Conservation (phyloP, 495 filamentous ascomycete genomes). For the Parathielavia appendiculata region DNA sequence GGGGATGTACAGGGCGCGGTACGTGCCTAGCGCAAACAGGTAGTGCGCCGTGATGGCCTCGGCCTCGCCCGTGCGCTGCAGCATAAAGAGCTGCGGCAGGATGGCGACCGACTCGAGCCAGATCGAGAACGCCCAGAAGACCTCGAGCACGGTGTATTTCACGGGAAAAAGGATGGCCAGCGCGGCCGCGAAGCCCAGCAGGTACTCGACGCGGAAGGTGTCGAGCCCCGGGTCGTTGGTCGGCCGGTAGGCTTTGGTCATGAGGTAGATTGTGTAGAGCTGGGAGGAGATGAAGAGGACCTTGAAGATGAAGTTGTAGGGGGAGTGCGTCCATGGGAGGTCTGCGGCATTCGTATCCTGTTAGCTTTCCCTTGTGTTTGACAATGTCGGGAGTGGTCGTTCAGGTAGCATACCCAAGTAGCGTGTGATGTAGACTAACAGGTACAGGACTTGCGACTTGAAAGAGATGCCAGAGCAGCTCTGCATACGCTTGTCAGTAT, state of each 20-base stretch:
- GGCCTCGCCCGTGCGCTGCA: constrained; percentile 94
- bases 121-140: constrained; percentile 94
- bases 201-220: constrained; percentile 92
- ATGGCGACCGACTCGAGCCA: constrained; percentile 97
- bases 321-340: constrained; percentile 77
- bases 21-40: constrained; percentile 87
- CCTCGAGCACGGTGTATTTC: constrained; percentile 65
- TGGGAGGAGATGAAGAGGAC: constrained; percentile 88
- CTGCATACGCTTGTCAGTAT: constrained; percentile 44
- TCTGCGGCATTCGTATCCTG: constrained; percentile 45
- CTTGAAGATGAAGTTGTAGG: constrained; percentile 93
- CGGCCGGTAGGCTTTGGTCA: constrained; percentile 92
- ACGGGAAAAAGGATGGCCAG: constrained; percentile 82
- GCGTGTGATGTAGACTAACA: constrained; percentile 86
- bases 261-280: constrained; percentile 89
- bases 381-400: not conserved
- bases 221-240: constrained; percentile 94
- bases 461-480: constrained; percentile 96
- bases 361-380: not conserved
- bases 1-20: constrained; percentile 92
- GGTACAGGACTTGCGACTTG: constrained; percentile 92
- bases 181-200: constrained; percentile 71
- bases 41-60: constrained; percentile 99
- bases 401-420: constrained; percentile 63
- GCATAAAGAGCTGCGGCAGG: constrained; percentile 93